Percentiles rank a stretch among this genome's conserved stretches.
phyloP scores from a whole-genome alignment of 768 basidiomycete genomes.

The Psilocybe subaeruginosa region DNA sequence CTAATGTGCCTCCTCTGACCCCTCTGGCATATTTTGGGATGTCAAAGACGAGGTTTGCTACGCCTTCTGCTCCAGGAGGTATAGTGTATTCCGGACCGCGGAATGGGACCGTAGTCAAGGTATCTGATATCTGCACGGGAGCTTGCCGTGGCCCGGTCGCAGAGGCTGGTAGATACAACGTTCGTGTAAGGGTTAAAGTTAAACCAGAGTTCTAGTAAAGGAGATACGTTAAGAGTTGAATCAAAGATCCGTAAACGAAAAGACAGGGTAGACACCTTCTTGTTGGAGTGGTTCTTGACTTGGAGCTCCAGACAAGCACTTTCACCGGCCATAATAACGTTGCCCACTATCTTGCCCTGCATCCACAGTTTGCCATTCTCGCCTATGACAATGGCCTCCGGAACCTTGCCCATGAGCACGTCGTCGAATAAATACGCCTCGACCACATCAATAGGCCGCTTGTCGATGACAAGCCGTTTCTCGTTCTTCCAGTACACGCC shows the following conservation, averaged over 20 bases:
- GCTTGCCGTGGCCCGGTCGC: constrained; percentile 43
- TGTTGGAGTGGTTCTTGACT: constrained; percentile 81
- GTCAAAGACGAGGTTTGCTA: constrained; percentile 80
- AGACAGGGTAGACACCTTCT: constrained; percentile 56
- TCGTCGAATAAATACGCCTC: constrained; percentile 49
- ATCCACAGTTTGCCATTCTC: constrained; percentile 84
- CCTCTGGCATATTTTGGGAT: constrained; percentile 70
- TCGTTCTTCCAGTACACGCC: constrained; percentile 80
- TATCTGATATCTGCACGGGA: constrained; percentile 64
- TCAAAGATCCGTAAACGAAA: not conserved
- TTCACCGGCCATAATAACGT: constrained; percentile 66
- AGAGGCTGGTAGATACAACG: constrained; percentile 56
- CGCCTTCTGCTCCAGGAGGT: constrained; percentile 73
- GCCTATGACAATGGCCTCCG: constrained; percentile 64
- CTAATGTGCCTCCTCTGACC: constrained; percentile 61
- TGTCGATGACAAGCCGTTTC: constrained; percentile 66
- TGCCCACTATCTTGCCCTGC: constrained; percentile 67
- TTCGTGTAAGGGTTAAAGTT: constrained; percentile 60
- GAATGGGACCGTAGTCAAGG: constrained; percentile 69
- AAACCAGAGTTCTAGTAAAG: constrained; percentile 65
- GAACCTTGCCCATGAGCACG: constrained; percentile 37
- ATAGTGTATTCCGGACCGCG: constrained; percentile 77
- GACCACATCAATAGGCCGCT: constrained; percentile 64
- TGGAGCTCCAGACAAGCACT: constrained; percentile 74
- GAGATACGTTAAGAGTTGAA: constrained; percentile 3